These are phyloP conservation scores for Salix dunnii DNA, from an alignment of 345 rosid species.

Conservation along the genomic window DNA sequence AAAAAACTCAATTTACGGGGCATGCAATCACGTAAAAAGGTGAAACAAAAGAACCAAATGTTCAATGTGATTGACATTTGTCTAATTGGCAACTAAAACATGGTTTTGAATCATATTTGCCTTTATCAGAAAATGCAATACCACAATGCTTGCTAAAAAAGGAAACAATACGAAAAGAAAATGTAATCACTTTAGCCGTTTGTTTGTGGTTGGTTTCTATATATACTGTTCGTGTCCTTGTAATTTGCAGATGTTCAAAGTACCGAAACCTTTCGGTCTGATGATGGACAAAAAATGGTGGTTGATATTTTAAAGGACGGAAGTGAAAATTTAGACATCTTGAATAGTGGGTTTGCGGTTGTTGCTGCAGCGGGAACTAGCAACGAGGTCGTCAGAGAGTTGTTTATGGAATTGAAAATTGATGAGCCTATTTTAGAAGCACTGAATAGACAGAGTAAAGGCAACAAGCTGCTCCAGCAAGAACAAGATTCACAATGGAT, in stretches of 20 bases:
- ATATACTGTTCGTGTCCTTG: not conserved
- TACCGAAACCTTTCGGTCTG: slow-evolving; percentile 53
- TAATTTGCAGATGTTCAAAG: slow-evolving; percentile 59
- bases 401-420: slow-evolving; percentile 72
- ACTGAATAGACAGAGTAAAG: slow-evolving; percentile 40
- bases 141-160: no score
- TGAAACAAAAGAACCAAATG: no score
- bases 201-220: slow-evolving; percentile 4
- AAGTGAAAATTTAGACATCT: slow-evolving; percentile 38
- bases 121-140: no score
- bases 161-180: no score
- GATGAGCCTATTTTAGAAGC: slow-evolving; percentile 71
- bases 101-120: no score
- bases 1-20: no score
- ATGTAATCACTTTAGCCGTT: no score
- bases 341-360: slow-evolving; percentile 58
- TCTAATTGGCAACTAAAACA: no score
- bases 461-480: slow-evolving; percentile 1
- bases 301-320: slow-evolving; percentile 44
- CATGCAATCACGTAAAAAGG: no score
- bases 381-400: slow-evolving; percentile 79
- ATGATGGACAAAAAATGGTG: slow-evolving; percentile 58
- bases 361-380: slow-evolving; percentile 78
- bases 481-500: not conserved
- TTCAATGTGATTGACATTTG: no score